These are phyloP conservation scores for Colletotrichum lindemuthianum DNA, from an alignment of 2,329 filamentous ascomycete genomes.

Conservation along the genomic window DNA sequence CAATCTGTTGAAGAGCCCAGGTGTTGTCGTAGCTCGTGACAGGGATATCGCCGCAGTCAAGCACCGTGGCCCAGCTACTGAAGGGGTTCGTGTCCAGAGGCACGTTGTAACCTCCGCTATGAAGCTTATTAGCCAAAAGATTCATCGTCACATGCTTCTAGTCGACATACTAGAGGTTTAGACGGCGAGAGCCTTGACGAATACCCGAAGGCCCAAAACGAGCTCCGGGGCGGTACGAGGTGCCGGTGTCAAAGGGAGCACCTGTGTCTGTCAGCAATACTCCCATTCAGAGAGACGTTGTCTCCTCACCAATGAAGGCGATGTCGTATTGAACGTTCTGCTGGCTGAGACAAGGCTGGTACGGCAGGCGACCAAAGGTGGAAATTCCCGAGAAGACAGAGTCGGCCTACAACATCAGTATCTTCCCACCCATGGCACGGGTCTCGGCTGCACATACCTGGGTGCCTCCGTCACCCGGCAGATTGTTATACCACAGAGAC, in stretches of 20 bases:
- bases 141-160: slow-evolving; percentile 41
- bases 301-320: slow-evolving; percentile 76
- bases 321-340: slow-evolving; percentile 81
- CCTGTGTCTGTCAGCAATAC: slow-evolving; percentile 55
- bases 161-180: slow-evolving; percentile 83
- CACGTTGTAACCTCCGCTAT: slow-evolving; percentile 88
- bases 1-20: slow-evolving; percentile 85
- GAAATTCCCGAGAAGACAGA: slow-evolving; percentile 90
- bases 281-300: not conserved
- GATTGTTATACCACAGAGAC: slow-evolving; percentile 82
- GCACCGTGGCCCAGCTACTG: slow-evolving; percentile 80
- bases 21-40: slow-evolving; percentile 87
- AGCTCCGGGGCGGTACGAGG: slow-evolving; percentile 84
- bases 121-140: slow-evolving; percentile 43
- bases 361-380: slow-evolving; percentile 83
- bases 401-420: slow-evolving; percentile 68
- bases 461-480: slow-evolving; percentile 85
- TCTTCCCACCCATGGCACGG: slow-evolving; percentile 12
- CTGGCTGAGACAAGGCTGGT: slow-evolving; percentile 79
- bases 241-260: slow-evolving; percentile 87
- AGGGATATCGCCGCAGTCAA: slow-evolving; percentile 87
- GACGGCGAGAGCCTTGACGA: slow-evolving; percentile 83
- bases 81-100: slow-evolving; percentile 83
- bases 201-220: slow-evolving; percentile 87
- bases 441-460: slow-evolving; percentile 64